Percentiles rank a stretch among this genome's conserved stretches.
phyloP scores from a whole-genome alignment of 2,329 filamentous ascomycete species.

The Helminthosporium solani region DNA sequence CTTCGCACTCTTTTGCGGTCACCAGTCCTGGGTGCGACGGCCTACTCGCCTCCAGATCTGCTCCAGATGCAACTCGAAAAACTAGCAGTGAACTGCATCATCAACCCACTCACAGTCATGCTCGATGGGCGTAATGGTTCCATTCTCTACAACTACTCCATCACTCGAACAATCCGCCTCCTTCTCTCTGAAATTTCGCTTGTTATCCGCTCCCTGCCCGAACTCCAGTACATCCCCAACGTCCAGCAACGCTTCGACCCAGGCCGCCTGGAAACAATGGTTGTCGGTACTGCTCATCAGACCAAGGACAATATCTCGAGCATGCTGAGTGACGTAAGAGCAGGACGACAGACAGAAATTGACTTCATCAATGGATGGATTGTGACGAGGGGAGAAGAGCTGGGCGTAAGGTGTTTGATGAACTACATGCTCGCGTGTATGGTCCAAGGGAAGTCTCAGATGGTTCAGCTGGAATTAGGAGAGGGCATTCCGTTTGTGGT shows the following conservation, averaged over 20 bases:
- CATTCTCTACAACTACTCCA: constrained; percentile 65
- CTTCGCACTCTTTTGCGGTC: constrained; percentile 64
- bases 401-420: constrained; percentile 69
- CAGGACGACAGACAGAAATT: constrained; percentile 68
- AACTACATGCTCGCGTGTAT: constrained; percentile 73
- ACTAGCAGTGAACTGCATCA: constrained; percentile 71
- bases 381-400: constrained; percentile 66
- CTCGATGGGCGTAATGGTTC: constrained; percentile 74
- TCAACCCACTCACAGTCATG: constrained; percentile 79
- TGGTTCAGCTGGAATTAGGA: constrained; percentile 44
- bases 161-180: constrained; percentile 66
- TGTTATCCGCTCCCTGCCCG: constrained; percentile 73
- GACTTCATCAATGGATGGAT: constrained; percentile 90
- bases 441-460: constrained; percentile 67
- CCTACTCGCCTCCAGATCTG: constrained; percentile 61
- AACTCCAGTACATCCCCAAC: constrained; percentile 64
- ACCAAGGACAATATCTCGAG: constrained; percentile 61
- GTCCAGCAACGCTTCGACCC: constrained; percentile 60
- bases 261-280: constrained; percentile 62
- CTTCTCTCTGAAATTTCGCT: constrained; percentile 72
- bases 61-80: constrained; percentile 75
- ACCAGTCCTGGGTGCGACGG: constrained; percentile 61
- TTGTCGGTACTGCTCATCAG: constrained; percentile 54
- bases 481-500: constrained; percentile 44
- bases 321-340: constrained; percentile 67